Conservation (phyloP, 169 alveolate species). For the Cryptosporidium parvum region DNA sequence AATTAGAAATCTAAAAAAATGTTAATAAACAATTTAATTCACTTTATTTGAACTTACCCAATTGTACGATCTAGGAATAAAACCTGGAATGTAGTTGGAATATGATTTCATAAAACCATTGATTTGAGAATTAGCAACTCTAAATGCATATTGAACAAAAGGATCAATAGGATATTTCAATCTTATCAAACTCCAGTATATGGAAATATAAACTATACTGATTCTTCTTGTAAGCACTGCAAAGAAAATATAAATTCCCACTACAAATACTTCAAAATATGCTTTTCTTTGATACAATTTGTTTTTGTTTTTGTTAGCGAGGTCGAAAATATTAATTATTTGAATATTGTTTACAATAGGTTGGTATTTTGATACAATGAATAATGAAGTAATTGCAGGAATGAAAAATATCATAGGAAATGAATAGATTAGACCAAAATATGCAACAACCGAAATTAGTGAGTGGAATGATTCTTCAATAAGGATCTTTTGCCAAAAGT, state of each 20-base stretch:
- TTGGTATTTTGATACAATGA: conserved; percentile 27
- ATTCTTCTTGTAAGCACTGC: conserved; percentile 41
- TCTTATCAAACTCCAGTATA: conserved; percentile 49
- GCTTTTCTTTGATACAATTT: conserved; percentile 49
- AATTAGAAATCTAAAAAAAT: conserved; percentile 1
- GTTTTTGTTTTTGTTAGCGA: conserved; percentile 35
- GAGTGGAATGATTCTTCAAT: conserved; percentile 62
- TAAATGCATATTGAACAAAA: conserved; percentile 48
- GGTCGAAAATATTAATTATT: neutral
- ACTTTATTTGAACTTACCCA: conserved; percentile 35
- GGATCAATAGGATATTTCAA: conserved; percentile 67
- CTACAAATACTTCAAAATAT: conserved; percentile 48
- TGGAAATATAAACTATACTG: conserved; percentile 42
- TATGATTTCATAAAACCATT: conserved; percentile 7
- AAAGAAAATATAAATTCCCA: conserved; percentile 36
- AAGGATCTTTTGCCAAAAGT: conserved; percentile 61
- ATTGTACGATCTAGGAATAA: conserved; percentile 38
- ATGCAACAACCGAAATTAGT: conserved; percentile 28
- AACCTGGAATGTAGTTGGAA: conserved; percentile 43
- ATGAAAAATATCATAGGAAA: conserved; percentile 52
- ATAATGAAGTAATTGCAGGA: conserved; percentile 45
- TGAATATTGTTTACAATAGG: neutral
- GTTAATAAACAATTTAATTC: neutral
- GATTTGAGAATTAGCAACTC: conserved; percentile 16
- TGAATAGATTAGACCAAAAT: conserved; percentile 14